phyloP scores from a whole-genome alignment of 2,329 filamentous ascomycete genomes.

The Mycogone perniciosa region DNA sequence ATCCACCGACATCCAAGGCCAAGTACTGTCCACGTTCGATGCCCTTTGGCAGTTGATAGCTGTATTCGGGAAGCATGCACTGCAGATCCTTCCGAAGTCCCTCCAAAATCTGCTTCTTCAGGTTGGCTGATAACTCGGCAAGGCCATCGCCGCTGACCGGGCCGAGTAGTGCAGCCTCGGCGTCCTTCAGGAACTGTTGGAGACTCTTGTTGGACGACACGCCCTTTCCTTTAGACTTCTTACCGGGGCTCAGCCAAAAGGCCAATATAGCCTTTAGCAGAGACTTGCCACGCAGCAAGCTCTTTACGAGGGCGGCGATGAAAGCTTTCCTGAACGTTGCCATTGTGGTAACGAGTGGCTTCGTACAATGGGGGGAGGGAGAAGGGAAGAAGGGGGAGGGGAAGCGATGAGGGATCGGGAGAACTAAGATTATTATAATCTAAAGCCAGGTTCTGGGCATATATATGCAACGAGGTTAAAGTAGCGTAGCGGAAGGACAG shows the following conservation, averaged over 20 bases:
- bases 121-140: constrained; percentile 37
- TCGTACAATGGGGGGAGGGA: constrained; percentile 33
- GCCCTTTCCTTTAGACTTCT: constrained; percentile 16
- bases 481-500: constrained; percentile 6
- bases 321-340: constrained; percentile 48
- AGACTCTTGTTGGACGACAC: constrained; percentile 24
- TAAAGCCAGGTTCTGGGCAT: constrained; percentile 3
- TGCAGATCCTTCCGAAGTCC: constrained; percentile 45
- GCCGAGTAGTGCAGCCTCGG: constrained; percentile 45
- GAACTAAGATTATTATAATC: not conserved
- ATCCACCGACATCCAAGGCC: constrained; percentile 63
- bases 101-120: constrained; percentile 51
- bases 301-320: constrained; percentile 49
- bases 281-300: constrained; percentile 53
- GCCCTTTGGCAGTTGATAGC: constrained; percentile 56
- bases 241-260: constrained; percentile 43
- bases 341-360: constrained; percentile 52
- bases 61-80: constrained; percentile 62
- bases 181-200: constrained; percentile 51
- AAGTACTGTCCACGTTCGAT: constrained; percentile 53
- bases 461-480: constrained; percentile 1
- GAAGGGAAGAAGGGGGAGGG: not conserved
- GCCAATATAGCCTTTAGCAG: constrained; percentile 51
- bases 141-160: constrained; percentile 42
- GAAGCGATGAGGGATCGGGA: not conserved